Base-by-base conservation (phyloP, 257 asterid genomes). In the Solanum neorickii region DNA sequence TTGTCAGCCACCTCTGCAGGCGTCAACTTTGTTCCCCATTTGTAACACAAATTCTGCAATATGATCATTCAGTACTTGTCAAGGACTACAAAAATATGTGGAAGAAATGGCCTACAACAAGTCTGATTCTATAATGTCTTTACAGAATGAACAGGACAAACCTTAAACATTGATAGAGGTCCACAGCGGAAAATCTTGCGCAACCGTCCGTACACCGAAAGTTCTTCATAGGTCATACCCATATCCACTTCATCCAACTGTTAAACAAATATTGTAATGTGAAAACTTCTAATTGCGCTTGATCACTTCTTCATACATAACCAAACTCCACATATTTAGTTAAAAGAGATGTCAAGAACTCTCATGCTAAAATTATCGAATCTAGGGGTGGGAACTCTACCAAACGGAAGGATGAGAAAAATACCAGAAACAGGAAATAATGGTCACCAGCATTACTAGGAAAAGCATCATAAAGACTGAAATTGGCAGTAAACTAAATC, bases 91-190 rank as follows among this genome's bases (percentile, higher is more conserved):
- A 41, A 39, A 76, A 76, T 41, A 14, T 42, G 23, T 76, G 37
- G 23, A 76, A 12, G 60, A 41, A 15, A 16, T 18, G 46, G 21
- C 85, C 25, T 31, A 49, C 6, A 49, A 42, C 85, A 29, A 82
- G 85, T 82, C 69, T 49, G 44, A 73, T 42, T 42, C 46, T 15
- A 72, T 39, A 76, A 65, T 15, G 75, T 3, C 25, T 18, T 18
- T 23, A 39, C 27, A 6, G 49, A 84, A 31, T 52, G 16, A 23
- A 52, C 29, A 82, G 16, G 60, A 87, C 92, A 29, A 87, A 97
- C 99, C 99, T 97, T 94, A 88, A 97, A 97, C 98, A 97, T 95
- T 70, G 99, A 95, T 37, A 95, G 96, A 60, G 99, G 99, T 37
- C 98, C 99, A 46, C 98, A 94, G 35, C 98, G 96, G 93, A 94